Base-by-base conservation (phyloP, 108 stramenopile genomes). In the Seminavis robusta region DNA sequence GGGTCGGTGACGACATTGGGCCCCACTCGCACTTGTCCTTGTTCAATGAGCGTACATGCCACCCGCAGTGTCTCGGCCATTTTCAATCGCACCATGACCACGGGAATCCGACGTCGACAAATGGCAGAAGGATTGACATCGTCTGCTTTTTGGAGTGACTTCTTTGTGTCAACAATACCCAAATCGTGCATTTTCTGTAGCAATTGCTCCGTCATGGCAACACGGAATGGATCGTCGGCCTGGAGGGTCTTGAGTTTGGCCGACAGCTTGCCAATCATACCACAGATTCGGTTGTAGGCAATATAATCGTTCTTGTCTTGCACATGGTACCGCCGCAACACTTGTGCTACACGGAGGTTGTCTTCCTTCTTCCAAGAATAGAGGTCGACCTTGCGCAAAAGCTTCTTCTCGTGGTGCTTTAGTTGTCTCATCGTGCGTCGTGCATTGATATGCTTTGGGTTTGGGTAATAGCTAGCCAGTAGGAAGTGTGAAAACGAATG, bases 1-100 rank as follows among this genome's bases (percentile, higher is more conserved):
- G 98, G 95, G 77, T 98, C 98, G 1, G 96, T 96, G 3, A 98
- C 92, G 2, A 95, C 95, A 54, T 95, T 73, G 19, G 98, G 98
- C n/a, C 99, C 99, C 6, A 99, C 97, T 31, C 99, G 86, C 0
- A 99, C 92, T 59, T 99, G 97, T 11, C 99, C 99, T 58, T 95
- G 95, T 58, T 99, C 97, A 5, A 99, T 78, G 52, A 96, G 95
- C 19, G 91, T 94, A 6, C 85, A 61, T 17, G 97, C 99, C 50
- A 92, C 74, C 67, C 78, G 94, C 25, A 97, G 60, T n/a, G 94
- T 94, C 65, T 98, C 87, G 3, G 95, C 90, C 95, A 99, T 97
- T 67, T 96, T 98, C 63, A 97, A 66, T 24, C 97, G 90, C 10
- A 98, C 95, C 95, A 99, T 95, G 17, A 99, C 94, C n/a, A 98